A percentile compares a stretch with the other conserved stretches of the same genome.
Evolutionary conservation across 495 filamentous ascomycete species (phyloP).

Genomic region (Tuber umbilicatum): DNA sequence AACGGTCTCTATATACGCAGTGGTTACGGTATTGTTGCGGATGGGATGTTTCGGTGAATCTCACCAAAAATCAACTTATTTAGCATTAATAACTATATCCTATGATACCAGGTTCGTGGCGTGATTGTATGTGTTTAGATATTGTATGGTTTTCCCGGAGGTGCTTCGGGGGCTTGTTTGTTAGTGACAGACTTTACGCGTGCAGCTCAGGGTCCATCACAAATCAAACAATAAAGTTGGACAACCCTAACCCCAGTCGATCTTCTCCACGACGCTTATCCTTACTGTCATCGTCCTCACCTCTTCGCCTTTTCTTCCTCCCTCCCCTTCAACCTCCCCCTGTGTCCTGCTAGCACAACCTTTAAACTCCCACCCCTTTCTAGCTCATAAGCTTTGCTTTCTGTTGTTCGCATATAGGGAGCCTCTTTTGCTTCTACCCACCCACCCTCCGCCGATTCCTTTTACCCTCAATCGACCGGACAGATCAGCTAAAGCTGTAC

Average conservation of each 20-base stretch:
- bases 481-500: conserved; percentile 17
- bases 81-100: background rate
- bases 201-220: background rate
- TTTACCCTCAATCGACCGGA: background rate
- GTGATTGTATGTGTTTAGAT: background rate
- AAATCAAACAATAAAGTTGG: background rate
- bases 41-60: background rate
- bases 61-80: background rate
- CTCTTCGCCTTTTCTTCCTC: background rate
- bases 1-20: background rate
- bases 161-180: background rate
- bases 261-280: background rate
- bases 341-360: background rate
- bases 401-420: background rate
- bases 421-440: background rate
- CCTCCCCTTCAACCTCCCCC: background rate
- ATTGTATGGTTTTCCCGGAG: background rate
- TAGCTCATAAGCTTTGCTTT: background rate
- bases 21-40: too few species aligned
- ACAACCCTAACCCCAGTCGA: background rate
- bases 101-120: background rate
- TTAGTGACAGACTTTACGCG: background rate
- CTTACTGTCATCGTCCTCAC: background rate
- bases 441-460: background rate
- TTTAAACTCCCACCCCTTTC: background rate